Base-by-base conservation (phyloP, 306 rosid species). In the Alnus rubra region DNA sequence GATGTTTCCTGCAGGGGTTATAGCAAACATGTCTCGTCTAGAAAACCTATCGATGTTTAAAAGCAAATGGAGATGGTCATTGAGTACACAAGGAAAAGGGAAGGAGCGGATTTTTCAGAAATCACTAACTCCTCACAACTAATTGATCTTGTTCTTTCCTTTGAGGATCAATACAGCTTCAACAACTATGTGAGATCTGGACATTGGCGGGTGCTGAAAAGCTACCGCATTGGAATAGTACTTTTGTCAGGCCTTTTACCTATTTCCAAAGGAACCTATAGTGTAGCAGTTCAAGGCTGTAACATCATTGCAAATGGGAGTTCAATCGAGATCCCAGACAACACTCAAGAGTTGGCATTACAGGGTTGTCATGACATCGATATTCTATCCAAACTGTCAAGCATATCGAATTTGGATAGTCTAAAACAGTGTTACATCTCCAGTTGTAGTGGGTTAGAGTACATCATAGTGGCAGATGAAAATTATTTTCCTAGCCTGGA, bases 11-110 rank as follows among this genome's bases (percentile, higher is more conserved):
- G 58, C 55, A 44, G 70, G 78, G 42, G 55, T 59, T 14, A 75
- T 75, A 13, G 30, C 70, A 3, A 75, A 30, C 5, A 28, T 75
- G 44, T 75, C 45, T 12, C 48, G 7, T 9, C 70, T 59, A 44
- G 78, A 75, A 75, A 44, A 59, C 44, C 55, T 75, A 28, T 42
- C 78, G 1, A 59, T 56, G 70, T 75, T 75, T 45, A 45, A 31
- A 44, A 75, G 78, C 70, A 75, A 75, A n/a, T 75, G 78, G 78
- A 58, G 58, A 39, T 74, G 78, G 78, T 74, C 70, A 30, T 23
- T 56, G 78, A 23, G 15, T 8, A 11, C 78, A 14, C 78, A 44
- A 1, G 78, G 69, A 75, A 59, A 30, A 3, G 11, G 45, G 35
- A 2, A 1, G 78, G 78, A 58, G 56, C 67, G 45, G 70, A 56